Evolutionary conservation across 495 filamentous ascomycete species (phyloP).

Genomic region (Cercophora sp.): DNA sequence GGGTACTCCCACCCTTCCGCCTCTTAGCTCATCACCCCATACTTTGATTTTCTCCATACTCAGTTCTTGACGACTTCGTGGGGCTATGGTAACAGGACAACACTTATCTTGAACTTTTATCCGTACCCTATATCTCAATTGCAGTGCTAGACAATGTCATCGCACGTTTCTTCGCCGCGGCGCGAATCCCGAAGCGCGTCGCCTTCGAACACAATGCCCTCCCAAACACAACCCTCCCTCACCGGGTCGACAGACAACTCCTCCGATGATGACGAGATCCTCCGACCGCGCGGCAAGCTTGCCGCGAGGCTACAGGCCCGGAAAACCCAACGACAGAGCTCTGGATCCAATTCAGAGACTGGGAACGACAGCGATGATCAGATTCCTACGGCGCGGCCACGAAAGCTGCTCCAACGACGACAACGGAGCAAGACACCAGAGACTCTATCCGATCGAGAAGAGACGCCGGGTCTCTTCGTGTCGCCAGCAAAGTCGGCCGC

Average conservation of each 20-base stretch:
- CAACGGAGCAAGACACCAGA: constrained; percentile 36
- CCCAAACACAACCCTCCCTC: constrained; percentile 10
- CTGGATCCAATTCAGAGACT: constrained; percentile 20
- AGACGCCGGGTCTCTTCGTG: constrained; percentile 40
- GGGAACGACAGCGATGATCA: constrained; percentile 12
- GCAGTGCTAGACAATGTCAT: constrained; percentile 43
- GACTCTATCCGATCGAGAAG: constrained; percentile 8
- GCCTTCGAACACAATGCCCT: constrained; percentile 10
- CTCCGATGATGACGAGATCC: constrained; percentile 37
- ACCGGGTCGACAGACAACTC: constrained; percentile 11
- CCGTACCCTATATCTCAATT: constrained; percentile 11
- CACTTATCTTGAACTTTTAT: constrained; percentile 11
- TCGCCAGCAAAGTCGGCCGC: constrained; percentile 22
- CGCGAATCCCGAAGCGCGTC: constrained; percentile 19
- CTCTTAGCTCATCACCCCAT: not conserved
- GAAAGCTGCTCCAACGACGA: constrained; percentile 31
- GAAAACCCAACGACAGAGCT: constrained; percentile 15
- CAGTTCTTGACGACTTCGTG: not conserved
- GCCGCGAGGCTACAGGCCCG: constrained; percentile 61
- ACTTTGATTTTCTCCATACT: not conserved
- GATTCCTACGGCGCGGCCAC: constrained; percentile 22
- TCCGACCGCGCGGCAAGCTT: constrained; percentile 65
- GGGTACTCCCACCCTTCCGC: not conserved
- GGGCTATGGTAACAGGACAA: constrained; percentile 1
- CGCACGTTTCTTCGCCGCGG: constrained; percentile 20